Conservation (phyloP, 495 filamentous ascomycete genomes). For the Staphylotrichum longicolle region DNA sequence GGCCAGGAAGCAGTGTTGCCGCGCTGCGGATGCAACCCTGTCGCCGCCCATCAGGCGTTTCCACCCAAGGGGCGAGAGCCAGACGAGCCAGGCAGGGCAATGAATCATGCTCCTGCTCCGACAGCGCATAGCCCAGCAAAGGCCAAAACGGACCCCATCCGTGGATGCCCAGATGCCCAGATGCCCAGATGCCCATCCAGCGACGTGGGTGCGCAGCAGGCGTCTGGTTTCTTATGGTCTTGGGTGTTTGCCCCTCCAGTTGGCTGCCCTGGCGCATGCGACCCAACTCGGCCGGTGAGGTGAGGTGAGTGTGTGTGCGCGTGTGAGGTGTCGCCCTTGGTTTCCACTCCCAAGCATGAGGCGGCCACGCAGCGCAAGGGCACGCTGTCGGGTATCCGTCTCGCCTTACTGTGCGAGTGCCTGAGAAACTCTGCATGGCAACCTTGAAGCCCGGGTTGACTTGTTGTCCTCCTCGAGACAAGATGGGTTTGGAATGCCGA, state of each 20-base stretch:
- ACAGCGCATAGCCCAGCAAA: conserved; percentile 1
- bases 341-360: too few relatives aligned
- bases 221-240: background rate
- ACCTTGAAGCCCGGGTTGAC: too few relatives aligned
- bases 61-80: conserved; percentile 12
- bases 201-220: background rate
- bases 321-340: too few relatives aligned
- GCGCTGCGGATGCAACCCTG: conserved; percentile 4
- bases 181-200: background rate
- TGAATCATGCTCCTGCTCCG: conserved; percentile 9
- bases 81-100: background rate
- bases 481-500: too few relatives aligned
- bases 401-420: too few relatives aligned
- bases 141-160: background rate
- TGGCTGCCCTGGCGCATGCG: background rate
- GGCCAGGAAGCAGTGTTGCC: background rate
- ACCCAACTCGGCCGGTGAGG: conserved; percentile 6
- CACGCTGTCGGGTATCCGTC: too few relatives aligned
- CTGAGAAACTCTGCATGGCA: too few relatives aligned
- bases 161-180: too few relatives aligned
- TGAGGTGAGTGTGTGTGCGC: too few relatives aligned
- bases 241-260: conserved; percentile 1
- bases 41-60: background rate
- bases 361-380: too few relatives aligned
- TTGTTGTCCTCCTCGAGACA: too few relatives aligned